Evolutionary conservation across 2,329 filamentous ascomycete genomes (phyloP).

Genomic region (Aspergillus alliaceus): DNA sequence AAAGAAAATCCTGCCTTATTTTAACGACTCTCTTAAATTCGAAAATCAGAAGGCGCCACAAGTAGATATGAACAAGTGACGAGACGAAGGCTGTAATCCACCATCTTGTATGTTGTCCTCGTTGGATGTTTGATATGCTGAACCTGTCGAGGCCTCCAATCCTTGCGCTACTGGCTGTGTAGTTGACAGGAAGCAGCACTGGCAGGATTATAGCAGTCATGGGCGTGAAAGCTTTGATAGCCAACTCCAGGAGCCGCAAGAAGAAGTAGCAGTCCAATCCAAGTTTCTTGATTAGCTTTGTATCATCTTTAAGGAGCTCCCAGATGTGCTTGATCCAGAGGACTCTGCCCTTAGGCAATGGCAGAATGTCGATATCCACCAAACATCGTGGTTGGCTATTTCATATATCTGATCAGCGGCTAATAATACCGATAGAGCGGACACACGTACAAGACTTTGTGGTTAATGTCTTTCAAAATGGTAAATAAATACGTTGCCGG

Average conservation of each 20-base stretch:
- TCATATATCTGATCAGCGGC: not conserved
- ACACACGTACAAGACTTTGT: slow-evolving; percentile 1
- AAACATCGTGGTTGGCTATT: slow-evolving; percentile 5
- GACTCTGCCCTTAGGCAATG: slow-evolving; percentile 28
- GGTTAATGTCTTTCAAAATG: slow-evolving; percentile 22
- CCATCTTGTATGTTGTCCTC: slow-evolving; percentile 26
- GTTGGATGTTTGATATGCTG: slow-evolving; percentile 31
- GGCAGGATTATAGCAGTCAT: slow-evolving; percentile 24
- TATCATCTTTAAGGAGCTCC: slow-evolving; percentile 2
- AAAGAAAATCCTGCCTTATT: slow-evolving; percentile 29
- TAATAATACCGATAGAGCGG: not conserved
- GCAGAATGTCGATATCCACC: slow-evolving; percentile 2
- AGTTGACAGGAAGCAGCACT: slow-evolving; percentile 31
- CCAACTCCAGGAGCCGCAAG: slow-evolving; percentile 25
- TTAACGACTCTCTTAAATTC: slow-evolving; percentile 30
- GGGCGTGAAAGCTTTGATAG: slow-evolving; percentile 29
- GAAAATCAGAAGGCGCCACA: slow-evolving; percentile 29
- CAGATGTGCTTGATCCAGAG: slow-evolving; percentile 23
- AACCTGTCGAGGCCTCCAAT: slow-evolving; percentile 31
- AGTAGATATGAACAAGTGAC: slow-evolving; percentile 25
- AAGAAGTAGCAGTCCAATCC: slow-evolving; percentile 32
- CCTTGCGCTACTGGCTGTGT: slow-evolving; percentile 24
- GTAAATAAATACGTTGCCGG: slow-evolving; percentile 21
- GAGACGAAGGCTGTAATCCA: slow-evolving; percentile 34
- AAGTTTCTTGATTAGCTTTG: slow-evolving; percentile 25